phyloP scores from a whole-genome alignment of 2,329 filamentous ascomycete species.

The Colletotrichum sp. region DNA sequence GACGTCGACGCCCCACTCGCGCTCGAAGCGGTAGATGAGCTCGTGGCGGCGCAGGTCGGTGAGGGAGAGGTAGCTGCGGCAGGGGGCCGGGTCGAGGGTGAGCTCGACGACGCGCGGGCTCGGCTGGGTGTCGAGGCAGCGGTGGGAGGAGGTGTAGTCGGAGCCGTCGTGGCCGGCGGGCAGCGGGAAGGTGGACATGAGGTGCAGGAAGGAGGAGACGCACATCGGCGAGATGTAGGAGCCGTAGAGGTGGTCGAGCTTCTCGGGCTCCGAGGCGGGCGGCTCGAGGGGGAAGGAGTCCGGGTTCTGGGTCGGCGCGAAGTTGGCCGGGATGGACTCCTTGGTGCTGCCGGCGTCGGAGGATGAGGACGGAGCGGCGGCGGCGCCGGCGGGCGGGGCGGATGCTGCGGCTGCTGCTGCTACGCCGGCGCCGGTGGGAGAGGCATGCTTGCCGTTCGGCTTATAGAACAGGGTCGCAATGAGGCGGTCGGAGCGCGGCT shows the following conservation, averaged over 20 bases:
- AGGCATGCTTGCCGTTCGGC: slow-evolving; percentile 31
- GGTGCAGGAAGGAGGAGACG: slow-evolving; percentile 69
- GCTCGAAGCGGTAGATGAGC: slow-evolving; percentile 82
- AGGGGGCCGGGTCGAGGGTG: slow-evolving; percentile 64
- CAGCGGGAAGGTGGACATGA: slow-evolving; percentile 67
- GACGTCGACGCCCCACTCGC: slow-evolving; percentile 88
- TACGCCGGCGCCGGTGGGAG: not conserved
- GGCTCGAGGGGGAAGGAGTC: slow-evolving; percentile 67
- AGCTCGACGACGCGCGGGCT: slow-evolving; percentile 71
- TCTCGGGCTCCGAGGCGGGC: slow-evolving; percentile 59
- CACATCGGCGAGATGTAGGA: slow-evolving; percentile 70
- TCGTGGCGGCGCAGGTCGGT: slow-evolving; percentile 80
- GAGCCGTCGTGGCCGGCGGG: slow-evolving; percentile 48
- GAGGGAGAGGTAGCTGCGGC: slow-evolving; percentile 68
- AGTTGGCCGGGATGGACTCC: slow-evolving; percentile 53
- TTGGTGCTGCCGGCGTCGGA: slow-evolving; percentile 32
- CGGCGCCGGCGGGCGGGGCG: not conserved
- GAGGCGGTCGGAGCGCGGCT: slow-evolving; percentile 51
- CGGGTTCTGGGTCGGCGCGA: slow-evolving; percentile 64
- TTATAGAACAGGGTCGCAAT: slow-evolving; percentile 72
- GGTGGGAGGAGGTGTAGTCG: slow-evolving; percentile 65
- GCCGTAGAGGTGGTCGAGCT: slow-evolving; percentile 69
- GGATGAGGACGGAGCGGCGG: not conserved
- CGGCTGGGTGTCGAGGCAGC: slow-evolving; percentile 65
- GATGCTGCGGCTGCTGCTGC: not conserved